These are phyloP conservation scores for Quercus lobata DNA, from an alignment of 331 rosid genomes.

Conservation along the genomic window DNA sequence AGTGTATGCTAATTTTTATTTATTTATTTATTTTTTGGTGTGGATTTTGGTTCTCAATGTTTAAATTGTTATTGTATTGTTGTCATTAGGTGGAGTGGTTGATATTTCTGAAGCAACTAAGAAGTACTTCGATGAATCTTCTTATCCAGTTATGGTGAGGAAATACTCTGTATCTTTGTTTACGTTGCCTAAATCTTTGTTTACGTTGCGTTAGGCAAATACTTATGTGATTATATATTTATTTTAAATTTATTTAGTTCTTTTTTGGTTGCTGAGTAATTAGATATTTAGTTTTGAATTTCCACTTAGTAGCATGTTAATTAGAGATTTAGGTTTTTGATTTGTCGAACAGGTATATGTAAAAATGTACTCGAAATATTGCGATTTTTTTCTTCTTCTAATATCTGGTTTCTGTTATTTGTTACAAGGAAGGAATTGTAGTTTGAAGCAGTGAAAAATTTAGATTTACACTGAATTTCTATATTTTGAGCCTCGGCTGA, in stretches of 20 bases:
- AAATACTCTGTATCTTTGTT: background rate
- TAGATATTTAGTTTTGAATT: background rate
- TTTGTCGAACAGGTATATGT: background rate
- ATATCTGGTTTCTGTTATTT: background rate
- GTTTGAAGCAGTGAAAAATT: background rate
- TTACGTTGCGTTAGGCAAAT: background rate
- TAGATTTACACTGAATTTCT: background rate
- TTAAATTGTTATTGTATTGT: background rate
- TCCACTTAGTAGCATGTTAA: background rate
- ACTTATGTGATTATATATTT: background rate
- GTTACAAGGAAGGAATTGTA: background rate
- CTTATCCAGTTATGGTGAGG: slow-evolving; percentile 35
- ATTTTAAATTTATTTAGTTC: background rate
- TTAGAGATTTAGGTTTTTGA: background rate
- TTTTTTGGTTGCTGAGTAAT: background rate
- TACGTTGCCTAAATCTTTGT: background rate
- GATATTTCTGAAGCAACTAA: slow-evolving; percentile 42
- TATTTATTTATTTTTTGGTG: too few species aligned
- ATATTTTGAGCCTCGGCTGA: background rate
- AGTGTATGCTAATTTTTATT: background rate
- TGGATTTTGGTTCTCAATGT: background rate
- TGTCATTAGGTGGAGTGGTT: slow-evolving; percentile 37
- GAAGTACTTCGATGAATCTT: slow-evolving; percentile 32
- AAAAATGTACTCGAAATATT: background rate
- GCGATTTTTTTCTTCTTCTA: background rate